A percentile compares a stretch with the other conserved stretches of the same genome.
These are phyloP conservation scores for Alternaria sp. DNA, from an alignment of 2,329 filamentous ascomycete genomes.

Conservation along the genomic window DNA sequence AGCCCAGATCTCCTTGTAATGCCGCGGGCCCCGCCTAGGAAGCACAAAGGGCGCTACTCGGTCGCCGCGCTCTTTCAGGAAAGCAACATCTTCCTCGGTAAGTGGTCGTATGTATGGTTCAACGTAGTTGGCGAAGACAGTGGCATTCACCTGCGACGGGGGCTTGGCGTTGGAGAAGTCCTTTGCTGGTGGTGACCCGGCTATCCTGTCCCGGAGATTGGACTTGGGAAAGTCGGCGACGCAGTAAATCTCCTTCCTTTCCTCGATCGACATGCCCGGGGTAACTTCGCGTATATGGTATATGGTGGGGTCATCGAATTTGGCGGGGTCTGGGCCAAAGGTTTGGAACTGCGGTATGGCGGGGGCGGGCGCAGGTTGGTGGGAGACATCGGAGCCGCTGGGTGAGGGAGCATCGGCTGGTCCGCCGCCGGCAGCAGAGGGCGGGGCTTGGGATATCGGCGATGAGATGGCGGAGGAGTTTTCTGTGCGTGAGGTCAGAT, in stretches of 20 bases:
- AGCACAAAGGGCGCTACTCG: constrained; percentile 83
- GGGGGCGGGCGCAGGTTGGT: constrained; percentile 66
- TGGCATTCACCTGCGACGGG: constrained; percentile 90
- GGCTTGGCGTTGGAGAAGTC: constrained; percentile 96
- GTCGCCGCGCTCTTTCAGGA: constrained; percentile 86
- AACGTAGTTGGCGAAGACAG: constrained; percentile 88
- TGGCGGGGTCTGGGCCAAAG: constrained; percentile 89
- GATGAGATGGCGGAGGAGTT: constrained; percentile 50
- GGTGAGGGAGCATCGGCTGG: constrained; percentile 70
- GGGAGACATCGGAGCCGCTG: constrained; percentile 61
- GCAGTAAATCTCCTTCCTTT: constrained; percentile 85
- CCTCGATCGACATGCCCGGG: constrained; percentile 79
- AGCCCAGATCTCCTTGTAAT: constrained; percentile 90
- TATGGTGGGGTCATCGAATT: constrained; percentile 88
- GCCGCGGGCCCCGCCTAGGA: constrained; percentile 80
- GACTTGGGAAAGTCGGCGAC: constrained; percentile 82
- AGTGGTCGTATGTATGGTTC: constrained; percentile 91
- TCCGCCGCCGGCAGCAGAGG: constrained; percentile 58
- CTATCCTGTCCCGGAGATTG: constrained; percentile 83
- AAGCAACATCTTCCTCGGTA: constrained; percentile 92
- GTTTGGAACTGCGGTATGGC: constrained; percentile 76
- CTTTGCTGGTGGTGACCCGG: constrained; percentile 87
- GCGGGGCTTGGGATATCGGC: constrained; percentile 52
- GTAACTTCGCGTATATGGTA: constrained; percentile 86
- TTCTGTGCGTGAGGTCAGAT: constrained; percentile 32